Conservation (phyloP, 2,329 filamentous ascomycete genomes). For the Ophiostoma novo-ulmi region DNA sequence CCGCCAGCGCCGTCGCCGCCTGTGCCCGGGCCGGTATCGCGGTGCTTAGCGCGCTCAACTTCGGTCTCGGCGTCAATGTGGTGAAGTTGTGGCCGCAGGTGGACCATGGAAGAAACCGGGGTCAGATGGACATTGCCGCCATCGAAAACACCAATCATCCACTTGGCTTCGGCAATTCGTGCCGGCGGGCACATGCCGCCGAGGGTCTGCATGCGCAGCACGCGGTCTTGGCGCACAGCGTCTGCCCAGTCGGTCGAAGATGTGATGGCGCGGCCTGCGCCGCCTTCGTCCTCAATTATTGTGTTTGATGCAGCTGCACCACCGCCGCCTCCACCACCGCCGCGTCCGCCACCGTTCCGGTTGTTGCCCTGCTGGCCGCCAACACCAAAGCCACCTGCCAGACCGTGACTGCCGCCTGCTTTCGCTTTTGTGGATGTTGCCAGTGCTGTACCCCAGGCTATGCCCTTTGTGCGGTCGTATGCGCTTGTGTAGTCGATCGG, state of each 20-base stretch:
- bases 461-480: constrained; percentile 79
- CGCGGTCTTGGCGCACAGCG: constrained; percentile 63
- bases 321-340: constrained; percentile 21
- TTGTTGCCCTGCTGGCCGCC: constrained; percentile 39
- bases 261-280: constrained; percentile 11
- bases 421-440: constrained; percentile 54
- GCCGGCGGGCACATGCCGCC: constrained; percentile 59
- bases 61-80: constrained; percentile 83
- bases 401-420: constrained; percentile 61
- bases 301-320: constrained; percentile 16
- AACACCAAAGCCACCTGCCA: constrained; percentile 68
- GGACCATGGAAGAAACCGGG: constrained; percentile 73
- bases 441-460: constrained; percentile 76
- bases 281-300: constrained; percentile 16
- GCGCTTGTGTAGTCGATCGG: constrained; percentile 65
- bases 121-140: constrained; percentile 81
- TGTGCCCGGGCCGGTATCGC: constrained; percentile 23
- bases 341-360: constrained; percentile 28
- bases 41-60: constrained; percentile 48
- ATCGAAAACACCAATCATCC: constrained; percentile 90
- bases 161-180: constrained; percentile 65
- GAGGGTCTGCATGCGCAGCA: constrained; percentile 75
- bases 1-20: constrained; percentile 33
- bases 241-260: constrained; percentile 57
- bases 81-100: constrained; percentile 86